These are phyloP conservation scores for Melampsora abietis-canadensis DNA, from an alignment of 1,284 basidiomycete genomes.

Conservation along the genomic window DNA sequence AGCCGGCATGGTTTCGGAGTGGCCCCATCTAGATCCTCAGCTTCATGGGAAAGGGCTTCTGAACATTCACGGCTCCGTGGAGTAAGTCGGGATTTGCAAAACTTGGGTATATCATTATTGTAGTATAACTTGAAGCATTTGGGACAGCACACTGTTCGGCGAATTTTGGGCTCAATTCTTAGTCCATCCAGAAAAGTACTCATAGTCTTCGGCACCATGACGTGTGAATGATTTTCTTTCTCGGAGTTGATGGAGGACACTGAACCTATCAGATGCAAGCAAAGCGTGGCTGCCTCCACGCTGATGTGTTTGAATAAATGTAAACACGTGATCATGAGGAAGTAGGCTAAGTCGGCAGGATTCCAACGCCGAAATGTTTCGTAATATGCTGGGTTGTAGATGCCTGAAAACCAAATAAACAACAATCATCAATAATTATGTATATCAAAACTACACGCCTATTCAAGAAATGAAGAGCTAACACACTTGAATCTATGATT, in stretches of 20 bases:
- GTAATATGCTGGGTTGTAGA: background rate
- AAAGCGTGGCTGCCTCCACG: background rate
- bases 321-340: slow-evolving; percentile 4
- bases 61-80: background rate
- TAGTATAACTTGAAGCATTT: slow-evolving; percentile 5
- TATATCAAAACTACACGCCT: too few relatives aligned
- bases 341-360: background rate
- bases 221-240: background rate
- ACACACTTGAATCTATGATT: too few relatives aligned
- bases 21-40: background rate
- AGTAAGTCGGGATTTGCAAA: background rate
- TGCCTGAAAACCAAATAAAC: background rate
- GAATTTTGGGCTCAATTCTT: background rate
- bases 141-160: slow-evolving; percentile 1
- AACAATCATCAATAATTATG: too few relatives aligned
- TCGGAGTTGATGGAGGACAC: background rate
- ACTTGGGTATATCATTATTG: background rate
- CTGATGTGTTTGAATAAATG: background rate
- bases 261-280: background rate
- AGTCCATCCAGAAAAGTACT: slow-evolving; percentile 7
- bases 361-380: background rate
- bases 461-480: too few relatives aligned
- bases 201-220: background rate
- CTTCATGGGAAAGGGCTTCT: background rate
- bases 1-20: background rate